Conservation (phyloP, 106 monocot species). For the Dendrobium huoshanense region DNA sequence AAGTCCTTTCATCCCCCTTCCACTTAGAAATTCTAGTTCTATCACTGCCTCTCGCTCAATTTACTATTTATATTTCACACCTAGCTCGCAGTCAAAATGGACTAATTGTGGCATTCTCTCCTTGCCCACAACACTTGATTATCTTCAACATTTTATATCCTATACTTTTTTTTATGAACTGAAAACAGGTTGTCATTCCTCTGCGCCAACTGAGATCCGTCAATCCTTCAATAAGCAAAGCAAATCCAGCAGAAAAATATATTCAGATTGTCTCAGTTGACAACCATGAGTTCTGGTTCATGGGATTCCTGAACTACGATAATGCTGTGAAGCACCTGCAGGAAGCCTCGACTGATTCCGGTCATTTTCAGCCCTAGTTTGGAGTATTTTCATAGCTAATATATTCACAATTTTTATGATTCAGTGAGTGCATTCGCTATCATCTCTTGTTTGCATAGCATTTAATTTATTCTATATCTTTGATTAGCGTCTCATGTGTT, state of each 20-base stretch:
- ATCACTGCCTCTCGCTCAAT: too few relatives aligned
- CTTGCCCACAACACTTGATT: background rate
- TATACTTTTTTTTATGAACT: background rate
- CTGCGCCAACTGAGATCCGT: constrained; percentile 64
- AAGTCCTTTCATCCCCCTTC: too few relatives aligned
- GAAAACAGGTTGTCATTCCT: constrained; percentile 68
- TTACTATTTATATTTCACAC: too few relatives aligned
- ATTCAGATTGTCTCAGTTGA: constrained; percentile 82
- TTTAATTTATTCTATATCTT: constrained; percentile 1
- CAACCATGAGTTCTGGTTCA: constrained; percentile 92
- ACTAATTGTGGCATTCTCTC: background rate
- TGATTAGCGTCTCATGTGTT: background rate
- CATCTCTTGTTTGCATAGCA: background rate
- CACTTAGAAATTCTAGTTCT: too few relatives aligned
- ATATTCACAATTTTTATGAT: background rate
- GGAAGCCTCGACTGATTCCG: constrained; percentile 22
- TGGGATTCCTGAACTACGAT: constrained; percentile 87
- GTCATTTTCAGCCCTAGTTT: constrained; percentile 7
- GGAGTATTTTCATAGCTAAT: background rate
- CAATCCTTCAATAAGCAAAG: constrained; percentile 58
- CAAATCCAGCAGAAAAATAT: constrained; percentile 77
- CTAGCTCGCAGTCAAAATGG: too few relatives aligned
- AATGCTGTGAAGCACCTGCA: constrained; percentile 61
- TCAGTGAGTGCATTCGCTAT: background rate
- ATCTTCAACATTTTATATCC: background rate